Evolutionary conservation across 208 protist species (phyloP), one percentile per base, ranked within the genome.

Genomic region (Trypanosoma lewisi): DNA sequence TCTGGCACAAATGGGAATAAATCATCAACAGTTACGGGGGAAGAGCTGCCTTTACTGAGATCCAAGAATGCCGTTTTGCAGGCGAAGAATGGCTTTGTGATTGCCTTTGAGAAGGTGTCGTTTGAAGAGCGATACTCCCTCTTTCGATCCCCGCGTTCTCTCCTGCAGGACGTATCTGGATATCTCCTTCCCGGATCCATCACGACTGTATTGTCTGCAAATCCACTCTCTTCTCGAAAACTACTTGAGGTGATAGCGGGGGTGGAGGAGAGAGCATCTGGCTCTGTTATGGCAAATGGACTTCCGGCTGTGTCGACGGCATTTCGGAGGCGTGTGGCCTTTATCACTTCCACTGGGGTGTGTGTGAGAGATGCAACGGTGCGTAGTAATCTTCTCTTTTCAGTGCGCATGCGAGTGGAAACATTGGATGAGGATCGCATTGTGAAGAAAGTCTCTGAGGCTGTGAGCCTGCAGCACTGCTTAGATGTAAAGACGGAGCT

Each of bases 231-330:
- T 23, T 53, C 67, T 21, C 51, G 67, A 34, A 56, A 53, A 8
- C 30, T 60, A 52, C 44, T 78, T 33, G 50, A 67, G 49, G 28
- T 70, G 5, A 42, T 78, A n/a, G 73, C 61, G 7, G 73, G 73
- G 2, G 50, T 68, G 4, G 66, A 72, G 17, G 57, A 48, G 28
- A 23, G 57, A 28, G 56, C 67, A 19, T 30, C 33, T 36, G 73
- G 73, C 3, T 62, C 48, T 11, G 67, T 74, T 37, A 62, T 73
- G 67, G 67, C 57, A 11, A 78, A 78, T 64, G 67, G 30, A n/a
- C 53, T 74, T 52, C 73, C 73, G 1, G 62, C 61, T 31, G 37
- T 64, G 0, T 69, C 61, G 2, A 59, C 39, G 11, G 58, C 67
- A 1, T 78, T 66, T 49, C 41, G 60, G 0, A 44, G 31, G 14